A percentile compares a stretch with the other conserved stretches of the same genome.
Evolutionary conservation across 306 rosid genomes (phyloP).

Genomic region (Quercus wislizeni): DNA sequence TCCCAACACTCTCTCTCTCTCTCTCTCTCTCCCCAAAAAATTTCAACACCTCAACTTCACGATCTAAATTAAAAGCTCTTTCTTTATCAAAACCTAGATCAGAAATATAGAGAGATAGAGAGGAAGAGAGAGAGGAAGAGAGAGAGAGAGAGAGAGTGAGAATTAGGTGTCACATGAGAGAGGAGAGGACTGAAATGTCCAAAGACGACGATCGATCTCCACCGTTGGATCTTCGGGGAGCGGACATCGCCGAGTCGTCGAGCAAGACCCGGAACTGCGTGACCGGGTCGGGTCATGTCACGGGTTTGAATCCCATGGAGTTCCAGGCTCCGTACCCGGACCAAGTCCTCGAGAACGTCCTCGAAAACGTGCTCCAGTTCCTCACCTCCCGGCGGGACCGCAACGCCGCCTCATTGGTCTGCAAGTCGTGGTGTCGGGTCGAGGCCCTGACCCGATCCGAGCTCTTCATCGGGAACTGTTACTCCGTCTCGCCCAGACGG

Average conservation of each 20-base stretch:
- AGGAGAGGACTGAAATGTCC: conserved; percentile 47
- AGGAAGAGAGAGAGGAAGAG: not conserved
- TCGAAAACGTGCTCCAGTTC: conserved; percentile 91
- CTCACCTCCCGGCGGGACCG: conserved; percentile 77
- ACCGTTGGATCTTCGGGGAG: conserved; percentile 52
- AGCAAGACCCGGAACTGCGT: conserved; percentile 47
- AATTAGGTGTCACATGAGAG: conserved; percentile 32
- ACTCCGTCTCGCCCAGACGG: conserved; percentile 62
- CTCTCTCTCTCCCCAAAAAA: not conserved
- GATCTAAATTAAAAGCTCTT: conserved; percentile 33
- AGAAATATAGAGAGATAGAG: conserved; percentile 4
- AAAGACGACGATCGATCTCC: conserved; percentile 74
- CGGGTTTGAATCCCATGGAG: conserved; percentile 30
- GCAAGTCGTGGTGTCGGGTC: conserved; percentile 85
- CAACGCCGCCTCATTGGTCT: conserved; percentile 91
- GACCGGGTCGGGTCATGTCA: conserved; percentile 20
- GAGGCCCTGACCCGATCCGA: conserved; percentile 90
- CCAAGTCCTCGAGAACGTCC: conserved; percentile 86
- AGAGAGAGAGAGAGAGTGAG: not conserved
- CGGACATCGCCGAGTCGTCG: conserved; percentile 46
- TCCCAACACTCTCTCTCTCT: conserved; percentile 12
- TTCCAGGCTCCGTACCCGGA: conserved; percentile 48
- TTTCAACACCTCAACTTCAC: not conserved
- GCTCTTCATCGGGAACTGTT: conserved; percentile 83
- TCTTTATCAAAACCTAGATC: conserved; percentile 28